Base-by-base conservation (phyloP, 169 alveolate species). In the Amoebophrya sp. region DNA sequence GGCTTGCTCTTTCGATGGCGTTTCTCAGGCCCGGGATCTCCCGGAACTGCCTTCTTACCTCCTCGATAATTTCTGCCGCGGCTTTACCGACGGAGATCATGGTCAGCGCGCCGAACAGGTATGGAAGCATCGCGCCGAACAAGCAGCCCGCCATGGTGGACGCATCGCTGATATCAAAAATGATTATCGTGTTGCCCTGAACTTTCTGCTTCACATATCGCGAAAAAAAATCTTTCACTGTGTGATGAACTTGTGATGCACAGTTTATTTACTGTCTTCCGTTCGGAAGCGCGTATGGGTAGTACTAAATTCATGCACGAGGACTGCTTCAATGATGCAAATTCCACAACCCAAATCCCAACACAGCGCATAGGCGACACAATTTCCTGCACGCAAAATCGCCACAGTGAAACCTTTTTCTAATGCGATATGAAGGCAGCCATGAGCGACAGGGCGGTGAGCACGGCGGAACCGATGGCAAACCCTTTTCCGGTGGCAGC, bases 11-110 rank as follows among this genome's bases (percentile, higher is more conserved):
- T 25, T 66, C 83, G 35, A 66, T 66, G 35, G 83, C 83, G 35
- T 66, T 66, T 0, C 83, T 2, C 35, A 66, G 83, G n/a, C 54
- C 40, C 33, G 47, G 47, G 33, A 95, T 96, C 92, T 95, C 95
- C 53, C 95, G 95, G 90, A 96, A 93, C 93, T 96, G 95, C 91
- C 94, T 94, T 95, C 96, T 93, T 41, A 95, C 95, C 93, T 96
- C 97, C 93, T 93, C 95, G 54, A 96, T 95, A 94, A 96, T 95
- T 92, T 95, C 93, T 77, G 94, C 91, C 25, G 97, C 97, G 38
- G 97, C 97, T 92, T 95, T 95, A 89, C 97, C 97, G 23, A 96
- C 97, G 77, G 96, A 95, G 91, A 95, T 96, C 96, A 96, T 96
- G 40, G 97, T 96, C 92, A 96, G 77, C 23, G 97, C 97, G 90